Conservation (phyloP, 2,329 filamentous ascomycete genomes). For the Microcyclospora pomicola region DNA sequence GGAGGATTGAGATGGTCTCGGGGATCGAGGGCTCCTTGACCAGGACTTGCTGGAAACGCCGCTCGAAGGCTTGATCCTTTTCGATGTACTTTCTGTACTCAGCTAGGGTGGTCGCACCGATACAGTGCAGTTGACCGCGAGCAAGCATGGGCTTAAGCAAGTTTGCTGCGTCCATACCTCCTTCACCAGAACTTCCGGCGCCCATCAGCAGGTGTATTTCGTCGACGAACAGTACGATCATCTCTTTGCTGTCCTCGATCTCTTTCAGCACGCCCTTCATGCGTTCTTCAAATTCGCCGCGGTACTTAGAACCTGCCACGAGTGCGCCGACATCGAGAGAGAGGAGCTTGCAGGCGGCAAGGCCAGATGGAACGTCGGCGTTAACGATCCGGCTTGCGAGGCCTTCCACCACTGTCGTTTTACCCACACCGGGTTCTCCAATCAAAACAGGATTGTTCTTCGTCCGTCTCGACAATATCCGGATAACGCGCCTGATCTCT, state of each 20-base stretch:
- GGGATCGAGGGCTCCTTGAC: slow-evolving; percentile 83
- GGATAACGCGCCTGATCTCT: slow-evolving; percentile 81
- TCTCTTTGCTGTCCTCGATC: slow-evolving; percentile 86
- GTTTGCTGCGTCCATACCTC: slow-evolving; percentile 97
- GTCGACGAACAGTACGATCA: slow-evolving; percentile 95
- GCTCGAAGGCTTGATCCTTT: slow-evolving; percentile 95
- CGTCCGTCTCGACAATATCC: slow-evolving; percentile 81
- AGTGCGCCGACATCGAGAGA: slow-evolving; percentile 91
- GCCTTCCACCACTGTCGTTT: slow-evolving; percentile 95
- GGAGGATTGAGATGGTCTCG: slow-evolving; percentile 95
- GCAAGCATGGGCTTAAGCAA: slow-evolving; percentile 96
- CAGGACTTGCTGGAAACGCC: slow-evolving; percentile 94
- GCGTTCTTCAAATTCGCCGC: slow-evolving; percentile 95
- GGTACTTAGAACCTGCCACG: slow-evolving; percentile 95
- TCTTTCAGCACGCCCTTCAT: slow-evolving; percentile 99
- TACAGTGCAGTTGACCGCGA: slow-evolving; percentile 91
- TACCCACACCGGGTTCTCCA: slow-evolving; percentile 94
- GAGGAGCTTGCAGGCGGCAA: slow-evolving; percentile 84
- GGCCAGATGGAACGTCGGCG: slow-evolving; percentile 86
- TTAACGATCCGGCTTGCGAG: slow-evolving; percentile 93
- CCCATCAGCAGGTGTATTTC: slow-evolving; percentile 99
- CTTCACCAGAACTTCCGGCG: slow-evolving; percentile 83
- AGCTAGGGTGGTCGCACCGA: slow-evolving; percentile 84
- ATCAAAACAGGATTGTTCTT: slow-evolving; percentile 99
- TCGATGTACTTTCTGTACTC: slow-evolving; percentile 99